Base-by-base conservation (phyloP, 106 monocot species). In the Dioscorea dumetorum region DNA sequence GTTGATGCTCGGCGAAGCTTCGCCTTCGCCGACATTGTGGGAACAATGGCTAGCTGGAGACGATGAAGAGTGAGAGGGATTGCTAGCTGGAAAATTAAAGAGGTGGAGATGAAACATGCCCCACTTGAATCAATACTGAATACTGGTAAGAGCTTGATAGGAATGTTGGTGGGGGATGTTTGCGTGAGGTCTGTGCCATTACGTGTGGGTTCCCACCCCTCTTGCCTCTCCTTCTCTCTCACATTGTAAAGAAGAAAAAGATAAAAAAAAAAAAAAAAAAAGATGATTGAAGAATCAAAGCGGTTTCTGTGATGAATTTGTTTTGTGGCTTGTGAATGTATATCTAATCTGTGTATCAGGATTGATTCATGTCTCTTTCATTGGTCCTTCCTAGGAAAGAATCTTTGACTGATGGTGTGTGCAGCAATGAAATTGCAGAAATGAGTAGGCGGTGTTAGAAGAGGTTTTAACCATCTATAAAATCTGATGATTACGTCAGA, bases 31-130 rank as follows among this genome's bases (percentile, higher is more conserved):
- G 22, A 60, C 60, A 28, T 28, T 28, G 28, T 28, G 28, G 28
- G 28, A 41, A 41, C 41, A 41, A 41, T 41, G 41, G 41, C 41
- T 41, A 41, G 41, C 41, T 41, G 41, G 41, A 41, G 41, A 41
- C 3, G 41, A 41, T 41, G 41, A 41, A 41, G 41, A 41, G 10
- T 41, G 41, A 41, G 41, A 41, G 41, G 5, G 41, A 41, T 41
- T 61, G 49, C 13, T 65, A 48, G 65, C 41, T 65, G 65, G 41
- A 48, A 48, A 65, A 8, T 50, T 54, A 23, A 32, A 56, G 12
- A 19, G 28, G 28, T 28, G 41, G 41, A 23, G 32, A 68, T 16
- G 67, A 49, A 11, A 32, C 12, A 54, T 54, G 52, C 0, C 67
- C 67, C 54, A 53, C 67, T 14, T 31, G 23, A n/a, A 31, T 28